Evolutionary conservation across 208 protist genomes (phyloP), one percentile per base, ranked within the genome.

Genomic region (Acanthamoeba triangularis): DNA sequence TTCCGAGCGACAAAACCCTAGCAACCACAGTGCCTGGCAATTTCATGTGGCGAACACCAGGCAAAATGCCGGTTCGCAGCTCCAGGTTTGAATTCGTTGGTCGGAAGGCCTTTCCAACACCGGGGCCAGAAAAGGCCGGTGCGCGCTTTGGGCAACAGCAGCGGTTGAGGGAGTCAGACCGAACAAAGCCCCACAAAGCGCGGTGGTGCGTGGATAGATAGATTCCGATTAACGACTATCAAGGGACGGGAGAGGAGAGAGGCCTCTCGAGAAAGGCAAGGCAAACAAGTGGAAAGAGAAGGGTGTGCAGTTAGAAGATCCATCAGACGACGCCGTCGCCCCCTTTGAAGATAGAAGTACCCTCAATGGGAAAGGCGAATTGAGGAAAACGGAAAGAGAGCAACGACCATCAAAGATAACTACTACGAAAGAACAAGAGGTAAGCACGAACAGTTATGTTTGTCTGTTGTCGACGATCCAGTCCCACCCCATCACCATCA

Each of bases 51-150:
- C 8, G 72, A 49, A 49, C 23, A 49, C 33, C 28, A 14, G 72
- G 72, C 6, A 80, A 80, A 80, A 80, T 49, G 37, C 8, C 72
- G 72, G 72, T 80, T 80, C 72, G 72, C 35, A 5, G 72, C 41
- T 0, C 0, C 25, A 18, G 33, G 30, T 80, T 80, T 80, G 72
- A 80, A 80, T 80, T 80, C 72, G 72, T 49, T 80, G 72, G 72
- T 52, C 18, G 72, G 10, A 41, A 49, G 20, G 14, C 14, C 28
- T 7, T 37, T n/a, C 23, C 69, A 78, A 78, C 69, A 41, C 33
- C 35, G 5, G 35, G 11, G 3, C n/a, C 5, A 49, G 5, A 47
- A 80, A 80, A 52, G 37, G 52, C 65, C 65, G 65, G 65, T 10
- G 13, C 10, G 37, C 20, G 78, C n/a, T 13, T 28, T 16, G n/a